Evolutionary conservation across 257 asterid genomes (phyloP).

Genomic region (Haberlea rhodopensis): DNA sequence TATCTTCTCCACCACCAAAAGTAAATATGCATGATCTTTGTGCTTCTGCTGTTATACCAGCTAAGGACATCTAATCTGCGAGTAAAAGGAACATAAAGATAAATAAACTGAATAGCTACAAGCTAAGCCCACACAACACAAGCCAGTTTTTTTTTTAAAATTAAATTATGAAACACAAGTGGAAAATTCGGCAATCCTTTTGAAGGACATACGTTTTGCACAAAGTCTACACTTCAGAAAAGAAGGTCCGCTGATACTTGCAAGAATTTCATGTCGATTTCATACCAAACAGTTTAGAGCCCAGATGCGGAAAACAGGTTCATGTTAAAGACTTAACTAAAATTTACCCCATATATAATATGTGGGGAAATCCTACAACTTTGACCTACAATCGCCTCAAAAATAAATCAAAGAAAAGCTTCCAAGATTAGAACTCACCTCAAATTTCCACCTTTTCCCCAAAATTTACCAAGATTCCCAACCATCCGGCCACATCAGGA

Average conservation of each 20-base stretch:
- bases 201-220: not conserved
- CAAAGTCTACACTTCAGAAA: not conserved
- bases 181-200: not conserved
- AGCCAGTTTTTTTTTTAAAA: not conserved
- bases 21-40: conserved; percentile 19
- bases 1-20: conserved; percentile 24
- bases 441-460: conserved; percentile 24
- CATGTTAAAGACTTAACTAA: not conserved
- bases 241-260: not conserved
- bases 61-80: conserved; percentile 28
- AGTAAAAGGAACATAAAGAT: not conserved
- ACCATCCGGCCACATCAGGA: conserved; percentile 36
- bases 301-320: not conserved
- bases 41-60: conserved; percentile 17
- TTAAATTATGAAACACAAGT: not conserved
- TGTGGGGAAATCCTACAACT: not conserved
- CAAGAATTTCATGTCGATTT: not conserved
- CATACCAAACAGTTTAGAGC: not conserved
- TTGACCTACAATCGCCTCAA: conserved; percentile 10
- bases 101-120: conserved; percentile 18
- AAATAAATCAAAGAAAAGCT: conserved; percentile 28
- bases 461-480: conserved; percentile 24
- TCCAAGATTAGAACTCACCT: conserved; percentile 39
- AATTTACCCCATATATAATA: not conserved
- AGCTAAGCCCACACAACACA: conserved; percentile 9